These are phyloP conservation scores for Fusarium denticulatum DNA, from an alignment of 2,329 filamentous ascomycete genomes.

Conservation along the genomic window DNA sequence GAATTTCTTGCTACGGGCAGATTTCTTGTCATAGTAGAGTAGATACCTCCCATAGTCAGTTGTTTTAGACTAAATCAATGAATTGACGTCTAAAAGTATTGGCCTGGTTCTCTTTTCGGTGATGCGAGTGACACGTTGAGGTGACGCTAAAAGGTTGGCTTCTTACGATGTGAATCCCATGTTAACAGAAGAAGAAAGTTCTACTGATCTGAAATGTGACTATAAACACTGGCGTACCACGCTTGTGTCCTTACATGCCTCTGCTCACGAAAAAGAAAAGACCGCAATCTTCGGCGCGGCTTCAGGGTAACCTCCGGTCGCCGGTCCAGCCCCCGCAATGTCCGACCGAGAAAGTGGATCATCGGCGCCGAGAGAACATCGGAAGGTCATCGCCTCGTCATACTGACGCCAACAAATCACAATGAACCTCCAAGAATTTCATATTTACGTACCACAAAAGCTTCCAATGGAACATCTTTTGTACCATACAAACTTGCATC, in stretches of 20 bases:
- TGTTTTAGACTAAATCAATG: background rate
- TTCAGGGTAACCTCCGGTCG: constrained; percentile 10
- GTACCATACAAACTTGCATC: background rate
- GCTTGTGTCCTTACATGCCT: too few relatives aligned
- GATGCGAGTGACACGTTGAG: fast-evolving
- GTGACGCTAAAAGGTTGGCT: fast-evolving
- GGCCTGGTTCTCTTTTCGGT: fast-evolving
- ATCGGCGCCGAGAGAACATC: constrained; percentile 8
- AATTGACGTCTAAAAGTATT: background rate
- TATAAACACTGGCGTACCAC: too few relatives aligned
- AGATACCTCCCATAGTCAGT: background rate
- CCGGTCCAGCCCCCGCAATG: background rate
- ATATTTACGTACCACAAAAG: background rate
- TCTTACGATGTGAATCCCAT: background rate
- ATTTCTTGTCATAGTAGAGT: background rate
- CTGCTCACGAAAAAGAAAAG: too few relatives aligned
- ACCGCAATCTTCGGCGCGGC: fast-evolving
- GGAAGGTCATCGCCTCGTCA: constrained; percentile 27
- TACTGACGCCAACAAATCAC: constrained; percentile 19
- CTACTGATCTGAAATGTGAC: too few relatives aligned
- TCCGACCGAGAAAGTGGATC: constrained; percentile 12
- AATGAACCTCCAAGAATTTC: background rate
- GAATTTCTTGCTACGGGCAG: background rate
- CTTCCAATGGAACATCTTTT: background rate
- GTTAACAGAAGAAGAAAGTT: fast-evolving